Percentiles rank a stretch among this genome's conserved stretches.
These are phyloP conservation scores for Xylaria intraflava DNA, from an alignment of 495 filamentous ascomycete genomes.

Conservation along the genomic window DNA sequence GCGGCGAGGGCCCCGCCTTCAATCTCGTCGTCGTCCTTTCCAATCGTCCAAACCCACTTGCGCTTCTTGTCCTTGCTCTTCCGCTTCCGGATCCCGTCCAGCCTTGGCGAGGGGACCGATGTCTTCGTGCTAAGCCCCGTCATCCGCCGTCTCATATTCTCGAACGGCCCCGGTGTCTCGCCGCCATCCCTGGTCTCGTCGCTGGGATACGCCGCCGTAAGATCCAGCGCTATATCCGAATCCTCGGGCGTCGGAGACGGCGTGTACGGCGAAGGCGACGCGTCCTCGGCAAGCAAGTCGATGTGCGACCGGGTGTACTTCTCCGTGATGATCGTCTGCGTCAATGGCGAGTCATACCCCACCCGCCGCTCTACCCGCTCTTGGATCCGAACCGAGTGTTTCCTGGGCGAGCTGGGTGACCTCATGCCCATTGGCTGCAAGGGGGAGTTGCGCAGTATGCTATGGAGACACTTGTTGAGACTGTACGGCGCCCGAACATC, in stretches of 20 bases:
- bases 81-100: constrained; percentile 37
- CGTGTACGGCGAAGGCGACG: constrained; percentile 44
- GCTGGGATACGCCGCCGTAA: constrained; percentile 42
- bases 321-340: constrained; percentile 49
- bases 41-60: constrained; percentile 49
- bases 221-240: constrained; percentile 35
- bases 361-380: constrained; percentile 42
- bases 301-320: constrained; percentile 51
- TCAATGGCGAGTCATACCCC: constrained; percentile 49
- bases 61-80: constrained; percentile 46
- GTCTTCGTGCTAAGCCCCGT: constrained; percentile 36
- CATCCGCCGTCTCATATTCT: constrained; percentile 50
- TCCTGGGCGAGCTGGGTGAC: constrained; percentile 40
- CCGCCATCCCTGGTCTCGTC: constrained; percentile 48
- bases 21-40: constrained; percentile 38
- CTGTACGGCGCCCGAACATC: constrained; percentile 50
- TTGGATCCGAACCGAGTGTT: constrained; percentile 43
- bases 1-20: constrained; percentile 32
- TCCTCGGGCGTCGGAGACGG: constrained; percentile 28
- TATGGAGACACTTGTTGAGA: constrained; percentile 57
- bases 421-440: constrained; percentile 41
- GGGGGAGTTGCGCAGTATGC: constrained; percentile 74
- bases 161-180: constrained; percentile 50
- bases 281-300: constrained; percentile 46
- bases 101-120: constrained; percentile 27